Percentiles rank a stretch among this genome's conserved stretches.
Conservation (phyloP, 352 stramenopile genomes). For the Globisporangium polare region DNA sequence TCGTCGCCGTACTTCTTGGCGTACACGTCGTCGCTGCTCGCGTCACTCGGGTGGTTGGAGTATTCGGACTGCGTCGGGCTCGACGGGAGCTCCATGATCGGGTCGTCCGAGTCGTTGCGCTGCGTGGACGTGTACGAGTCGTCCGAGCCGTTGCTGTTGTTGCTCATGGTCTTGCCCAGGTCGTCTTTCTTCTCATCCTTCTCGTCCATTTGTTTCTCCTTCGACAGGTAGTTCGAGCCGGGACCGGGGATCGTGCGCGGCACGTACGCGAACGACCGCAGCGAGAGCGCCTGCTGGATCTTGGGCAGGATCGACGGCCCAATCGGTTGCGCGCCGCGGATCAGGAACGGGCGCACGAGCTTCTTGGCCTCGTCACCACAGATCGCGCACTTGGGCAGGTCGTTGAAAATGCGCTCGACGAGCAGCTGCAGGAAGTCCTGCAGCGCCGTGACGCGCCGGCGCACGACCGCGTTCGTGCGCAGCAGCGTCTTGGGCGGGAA, state of each 20-base stretch:
- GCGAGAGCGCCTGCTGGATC: conserved; percentile 71
- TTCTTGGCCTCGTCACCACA: conserved; percentile 67
- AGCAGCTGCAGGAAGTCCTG: conserved; percentile 75
- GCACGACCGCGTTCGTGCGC: conserved; percentile 70
- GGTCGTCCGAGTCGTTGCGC: conserved; percentile 47
- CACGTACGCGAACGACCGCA: conserved; percentile 59
- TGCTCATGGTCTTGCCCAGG: conserved; percentile 14
- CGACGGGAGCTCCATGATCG: conserved; percentile 29
- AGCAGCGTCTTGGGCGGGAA: conserved; percentile 70
- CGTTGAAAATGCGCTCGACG: conserved; percentile 63
- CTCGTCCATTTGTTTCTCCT: neutral
- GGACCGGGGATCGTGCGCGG: conserved; percentile 28
- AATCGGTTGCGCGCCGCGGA: conserved; percentile 70
- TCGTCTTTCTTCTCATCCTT: neutral
- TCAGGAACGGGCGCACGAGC: conserved; percentile 72
- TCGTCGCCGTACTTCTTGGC: conserved; percentile 51
- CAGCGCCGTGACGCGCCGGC: conserved; percentile 57
- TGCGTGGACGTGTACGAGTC: conserved; percentile 59
- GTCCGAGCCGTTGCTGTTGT: conserved; percentile 24
- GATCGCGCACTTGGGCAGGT: conserved; percentile 67
- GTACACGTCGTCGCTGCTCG: conserved; percentile 29
- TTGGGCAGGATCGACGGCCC: conserved; percentile 63
- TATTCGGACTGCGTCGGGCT: conserved; percentile 39
- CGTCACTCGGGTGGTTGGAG: conserved; percentile 12
- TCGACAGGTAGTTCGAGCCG: neutral